phyloP scores from a whole-genome alignment of 2,329 filamentous ascomycete species.

The Diplodia scrobiculata region DNA sequence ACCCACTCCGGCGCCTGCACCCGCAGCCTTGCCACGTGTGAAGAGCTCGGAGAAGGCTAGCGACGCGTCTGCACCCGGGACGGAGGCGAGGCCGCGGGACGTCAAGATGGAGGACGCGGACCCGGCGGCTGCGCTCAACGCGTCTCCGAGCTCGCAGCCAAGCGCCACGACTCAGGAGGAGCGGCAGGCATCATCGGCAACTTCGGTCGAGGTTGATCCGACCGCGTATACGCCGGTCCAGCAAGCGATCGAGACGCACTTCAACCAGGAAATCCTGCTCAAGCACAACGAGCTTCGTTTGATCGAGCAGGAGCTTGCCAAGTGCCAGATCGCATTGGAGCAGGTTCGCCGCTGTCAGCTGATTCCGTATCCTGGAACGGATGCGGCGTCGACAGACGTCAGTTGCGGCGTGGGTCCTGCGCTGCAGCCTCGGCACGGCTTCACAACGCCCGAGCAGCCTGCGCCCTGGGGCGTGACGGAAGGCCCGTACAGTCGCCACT shows the following conservation, averaged over 20 bases:
- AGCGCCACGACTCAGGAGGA: conserved; percentile 36
- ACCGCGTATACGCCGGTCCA: conserved; percentile 59
- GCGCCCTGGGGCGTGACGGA: conserved; percentile 88
- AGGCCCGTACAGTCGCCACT: conserved; percentile 91
- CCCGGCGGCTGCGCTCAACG: conserved; percentile 30
- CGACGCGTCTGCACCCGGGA: conserved; percentile 25
- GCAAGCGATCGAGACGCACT: conserved; percentile 78
- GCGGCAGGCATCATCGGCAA: neutral
- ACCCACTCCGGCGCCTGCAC: conserved; percentile 30
- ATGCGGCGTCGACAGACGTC: conserved; percentile 67
- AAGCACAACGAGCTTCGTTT: conserved; percentile 93
- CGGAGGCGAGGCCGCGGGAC: conserved; percentile 31
- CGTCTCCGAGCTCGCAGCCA: conserved; percentile 32
- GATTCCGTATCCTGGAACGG: conserved; percentile 80
- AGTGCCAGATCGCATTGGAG: conserved; percentile 90
- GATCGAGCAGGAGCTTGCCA: conserved; percentile 94
- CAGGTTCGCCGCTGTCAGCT: conserved; percentile 90
- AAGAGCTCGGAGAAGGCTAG: conserved; percentile 31
- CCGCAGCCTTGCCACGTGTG: conserved; percentile 31
- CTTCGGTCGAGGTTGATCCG: conserved; percentile 29
- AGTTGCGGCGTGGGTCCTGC: conserved; percentile 74
- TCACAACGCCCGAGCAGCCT: conserved; percentile 72
- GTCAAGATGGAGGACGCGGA: conserved; percentile 32
- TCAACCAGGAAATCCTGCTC: conserved; percentile 86
- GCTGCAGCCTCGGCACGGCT: conserved; percentile 62